Percentiles rank a stretch among this genome's conserved stretches.
These are phyloP conservation scores for Polyporus tsugae DNA, from an alignment of 1,284 basidiomycete genomes.

Conservation along the genomic window DNA sequence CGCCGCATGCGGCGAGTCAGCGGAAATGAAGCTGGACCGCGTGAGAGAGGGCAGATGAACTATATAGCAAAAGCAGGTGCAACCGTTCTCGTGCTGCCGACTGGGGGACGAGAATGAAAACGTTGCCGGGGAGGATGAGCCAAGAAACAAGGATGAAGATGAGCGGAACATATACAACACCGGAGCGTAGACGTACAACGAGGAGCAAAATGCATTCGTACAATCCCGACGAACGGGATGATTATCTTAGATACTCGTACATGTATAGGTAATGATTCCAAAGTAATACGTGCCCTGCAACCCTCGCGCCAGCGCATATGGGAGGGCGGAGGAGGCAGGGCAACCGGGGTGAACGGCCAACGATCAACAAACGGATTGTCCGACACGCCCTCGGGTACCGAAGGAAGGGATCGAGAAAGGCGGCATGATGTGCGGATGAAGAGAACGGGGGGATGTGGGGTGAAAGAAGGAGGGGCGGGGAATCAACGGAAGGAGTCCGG, in stretches of 20 bases:
- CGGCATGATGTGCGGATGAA: neutral
- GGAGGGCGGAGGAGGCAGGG: neutral
- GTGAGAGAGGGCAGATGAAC: neutral
- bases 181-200: neutral
- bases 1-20: neutral
- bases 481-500: slow-evolving; percentile 1
- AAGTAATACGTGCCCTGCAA: neutral
- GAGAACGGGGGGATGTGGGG: neutral
- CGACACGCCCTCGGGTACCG: neutral
- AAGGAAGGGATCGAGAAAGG: neutral
- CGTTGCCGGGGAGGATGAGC: neutral
- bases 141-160: neutral
- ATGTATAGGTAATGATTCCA: slow-evolving; percentile 25
- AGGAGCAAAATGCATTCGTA: slow-evolving; percentile 24
- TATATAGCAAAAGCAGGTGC: neutral
- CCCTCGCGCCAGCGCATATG: neutral
- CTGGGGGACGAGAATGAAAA: neutral
- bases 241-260: slow-evolving; percentile 33
- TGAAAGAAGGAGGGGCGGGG: slow-evolving; percentile 4
- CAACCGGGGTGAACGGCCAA: neutral
- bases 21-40: neutral
- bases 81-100: neutral
- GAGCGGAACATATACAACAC: neutral
- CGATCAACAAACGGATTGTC: neutral
- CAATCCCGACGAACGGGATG: slow-evolving; percentile 25